Evolutionary conservation across 192 early-diverging fungal genomes (phyloP).

Genomic region (Gamsiella multidivaricata): DNA sequence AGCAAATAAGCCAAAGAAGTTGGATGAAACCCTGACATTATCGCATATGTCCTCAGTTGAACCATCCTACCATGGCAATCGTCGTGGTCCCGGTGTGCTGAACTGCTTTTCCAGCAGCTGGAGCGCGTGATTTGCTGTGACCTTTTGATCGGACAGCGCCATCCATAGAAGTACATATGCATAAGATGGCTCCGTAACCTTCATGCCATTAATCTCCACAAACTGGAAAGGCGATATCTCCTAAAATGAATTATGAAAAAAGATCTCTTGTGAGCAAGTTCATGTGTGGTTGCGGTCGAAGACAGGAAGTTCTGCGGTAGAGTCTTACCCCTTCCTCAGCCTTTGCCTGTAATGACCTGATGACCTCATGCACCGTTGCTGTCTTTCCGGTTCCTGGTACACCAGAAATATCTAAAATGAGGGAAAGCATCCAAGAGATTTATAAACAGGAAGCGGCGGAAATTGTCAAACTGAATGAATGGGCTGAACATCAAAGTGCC

Average conservation of each 20-base stretch:
- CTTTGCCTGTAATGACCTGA: constrained; percentile 74
- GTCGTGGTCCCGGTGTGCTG: constrained; percentile 61
- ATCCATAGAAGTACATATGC: constrained; percentile 89
- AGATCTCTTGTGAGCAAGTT: not conserved
- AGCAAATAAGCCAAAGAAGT: not conserved
- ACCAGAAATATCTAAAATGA: constrained; percentile 85
- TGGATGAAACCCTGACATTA: no score
- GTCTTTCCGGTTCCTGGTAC: constrained; percentile 99
- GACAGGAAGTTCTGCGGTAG: not conserved
- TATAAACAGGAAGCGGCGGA: no score
- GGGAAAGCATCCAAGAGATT: no score
- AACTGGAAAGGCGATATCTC: constrained; percentile 82
- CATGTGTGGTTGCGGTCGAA: not conserved
- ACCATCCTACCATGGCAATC: constrained; percentile 54
- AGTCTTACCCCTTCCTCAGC: constrained; percentile 65
- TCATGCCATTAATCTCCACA: constrained; percentile 98
- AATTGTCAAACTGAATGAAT: not conserved
- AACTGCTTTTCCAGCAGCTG: constrained; percentile 81
- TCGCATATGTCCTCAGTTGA: no score
- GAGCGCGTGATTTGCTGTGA: constrained; percentile 81
- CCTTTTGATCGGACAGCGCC: constrained; percentile 67
- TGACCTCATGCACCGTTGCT: constrained; percentile 89
- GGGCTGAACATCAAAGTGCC: no score
- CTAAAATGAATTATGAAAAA: constrained; percentile 37
- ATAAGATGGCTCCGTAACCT: constrained; percentile 91